Conservation (phyloP, 2,329 filamentous ascomycete species). For the Claviceps sp. region DNA sequence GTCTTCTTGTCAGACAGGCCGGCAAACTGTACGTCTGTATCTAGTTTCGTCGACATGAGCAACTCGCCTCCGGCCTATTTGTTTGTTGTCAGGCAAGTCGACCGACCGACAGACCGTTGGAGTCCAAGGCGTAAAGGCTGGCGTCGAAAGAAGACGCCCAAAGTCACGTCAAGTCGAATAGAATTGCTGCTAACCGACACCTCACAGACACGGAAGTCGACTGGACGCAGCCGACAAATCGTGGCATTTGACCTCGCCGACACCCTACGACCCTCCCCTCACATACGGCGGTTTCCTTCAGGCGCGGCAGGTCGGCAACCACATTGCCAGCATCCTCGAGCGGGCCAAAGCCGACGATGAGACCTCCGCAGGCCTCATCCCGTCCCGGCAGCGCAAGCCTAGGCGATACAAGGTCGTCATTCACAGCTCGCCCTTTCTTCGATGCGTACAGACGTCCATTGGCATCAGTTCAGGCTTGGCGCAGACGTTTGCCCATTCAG, state of each 20-base stretch:
- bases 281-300: conserved; percentile 93
- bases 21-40: neutral
- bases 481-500: conserved; percentile 29
- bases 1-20: neutral
- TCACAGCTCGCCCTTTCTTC: conserved; percentile 84
- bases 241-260: conserved; percentile 87
- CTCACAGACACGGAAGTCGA: conserved; percentile 68
- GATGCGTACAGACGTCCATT: conserved; percentile 85
- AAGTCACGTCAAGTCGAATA: too few species aligned
- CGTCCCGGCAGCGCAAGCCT: conserved; percentile 23
- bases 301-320: conserved; percentile 64
- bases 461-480: conserved; percentile 78
- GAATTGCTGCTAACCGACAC: neutral
- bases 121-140: neutral
- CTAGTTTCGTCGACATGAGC: conserved; percentile 5
- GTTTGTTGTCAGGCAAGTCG: conserved; percentile 28
- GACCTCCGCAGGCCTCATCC: conserved; percentile 12
- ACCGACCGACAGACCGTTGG: neutral
- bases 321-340: conserved; percentile 62
- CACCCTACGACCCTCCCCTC: conserved; percentile 88
- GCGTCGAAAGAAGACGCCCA: too few species aligned
- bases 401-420: conserved; percentile 67
- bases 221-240: conserved; percentile 89
- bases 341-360: conserved; percentile 35
- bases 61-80: conserved; percentile 24